Evolutionary conservation across 2,329 filamentous ascomycete genomes (phyloP).

Genomic region (Paraphaeosphaeria minitans): DNA sequence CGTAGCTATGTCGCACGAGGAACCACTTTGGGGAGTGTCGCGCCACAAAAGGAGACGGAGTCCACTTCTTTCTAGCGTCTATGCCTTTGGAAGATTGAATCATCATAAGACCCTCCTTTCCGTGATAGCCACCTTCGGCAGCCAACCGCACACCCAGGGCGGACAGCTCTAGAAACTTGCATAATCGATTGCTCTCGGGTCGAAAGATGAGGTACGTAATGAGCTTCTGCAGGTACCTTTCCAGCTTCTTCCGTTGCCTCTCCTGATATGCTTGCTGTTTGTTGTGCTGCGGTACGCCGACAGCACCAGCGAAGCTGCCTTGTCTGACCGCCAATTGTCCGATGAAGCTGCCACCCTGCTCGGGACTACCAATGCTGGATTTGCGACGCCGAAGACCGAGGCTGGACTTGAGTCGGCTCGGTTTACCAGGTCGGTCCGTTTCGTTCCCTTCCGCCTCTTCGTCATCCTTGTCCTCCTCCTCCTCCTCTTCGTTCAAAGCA

Average conservation of each 20-base stretch:
- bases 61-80: constrained; percentile 81
- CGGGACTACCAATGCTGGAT: constrained; percentile 56
- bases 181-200: constrained; percentile 91
- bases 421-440: constrained; percentile 63
- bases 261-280: constrained; percentile 72
- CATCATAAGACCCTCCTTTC: constrained; percentile 92
- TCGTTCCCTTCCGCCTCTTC: constrained; percentile 64
- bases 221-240: constrained; percentile 90
- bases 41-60: constrained; percentile 76
- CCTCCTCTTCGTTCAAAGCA: constrained; percentile 67
- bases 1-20: constrained; percentile 93
- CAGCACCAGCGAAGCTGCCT: constrained; percentile 49
- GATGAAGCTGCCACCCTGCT: constrained; percentile 29
- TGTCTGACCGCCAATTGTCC: constrained; percentile 34
- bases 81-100: constrained; percentile 91
- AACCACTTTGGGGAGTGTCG: constrained; percentile 96
- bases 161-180: constrained; percentile 93
- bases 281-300: constrained; percentile 44
- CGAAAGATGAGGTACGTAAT: constrained; percentile 97
- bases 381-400: constrained; percentile 63
- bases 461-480: constrained; percentile 73
- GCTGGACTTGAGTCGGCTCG: constrained; percentile 60
- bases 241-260: constrained; percentile 79
- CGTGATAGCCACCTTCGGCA: constrained; percentile 94
- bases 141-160: constrained; percentile 91